A percentile compares a stretch with the other conserved stretches of the same genome.
Evolutionary conservation across 1,284 basidiomycete species (phyloP).

Genomic region (Leccinum ponderosum): DNA sequence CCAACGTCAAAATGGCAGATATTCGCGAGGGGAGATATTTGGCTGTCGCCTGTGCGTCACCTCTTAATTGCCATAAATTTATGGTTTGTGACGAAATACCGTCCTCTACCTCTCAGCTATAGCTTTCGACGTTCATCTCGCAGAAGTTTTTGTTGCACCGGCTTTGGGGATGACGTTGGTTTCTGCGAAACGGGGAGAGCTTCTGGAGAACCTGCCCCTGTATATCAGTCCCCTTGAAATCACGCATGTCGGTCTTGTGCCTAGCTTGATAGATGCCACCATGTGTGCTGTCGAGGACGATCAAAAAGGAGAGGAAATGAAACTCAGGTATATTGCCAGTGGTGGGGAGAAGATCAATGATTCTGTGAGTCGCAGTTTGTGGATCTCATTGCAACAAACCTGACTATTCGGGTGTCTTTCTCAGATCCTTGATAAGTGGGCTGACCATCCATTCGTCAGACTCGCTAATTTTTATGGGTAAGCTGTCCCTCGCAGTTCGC

Average conservation of each 20-base stretch:
- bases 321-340: slow-evolving; percentile 47
- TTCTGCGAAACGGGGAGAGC: slow-evolving; percentile 44
- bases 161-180: slow-evolving; percentile 48
- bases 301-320: slow-evolving; percentile 28
- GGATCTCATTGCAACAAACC: neutral
- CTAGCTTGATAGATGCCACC: slow-evolving; percentile 55
- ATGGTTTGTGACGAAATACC: neutral
- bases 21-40: slow-evolving; percentile 41
- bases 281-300: slow-evolving; percentile 41
- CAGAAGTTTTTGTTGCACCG: slow-evolving; percentile 45
- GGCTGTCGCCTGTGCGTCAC: slow-evolving; percentile 43
- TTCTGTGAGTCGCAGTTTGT: slow-evolving; percentile 36
- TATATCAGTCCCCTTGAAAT: slow-evolving; percentile 46
- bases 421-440: slow-evolving; percentile 54
- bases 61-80: neutral
- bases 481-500: slow-evolving; percentile 17
- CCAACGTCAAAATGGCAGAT: slow-evolving; percentile 38
- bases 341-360: slow-evolving; percentile 59
- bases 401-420: neutral
- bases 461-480: slow-evolving; percentile 55
- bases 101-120: slow-evolving; percentile 30
- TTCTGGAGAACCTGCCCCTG: slow-evolving; percentile 47
- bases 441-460: slow-evolving; percentile 43
- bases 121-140: slow-evolving; percentile 54
- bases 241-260: slow-evolving; percentile 55